A percentile compares a stretch with the other conserved stretches of the same genome.
Evolutionary conservation across 2,329 filamentous ascomycete genomes (phyloP).

Genomic region (Aspergillus fructus): DNA sequence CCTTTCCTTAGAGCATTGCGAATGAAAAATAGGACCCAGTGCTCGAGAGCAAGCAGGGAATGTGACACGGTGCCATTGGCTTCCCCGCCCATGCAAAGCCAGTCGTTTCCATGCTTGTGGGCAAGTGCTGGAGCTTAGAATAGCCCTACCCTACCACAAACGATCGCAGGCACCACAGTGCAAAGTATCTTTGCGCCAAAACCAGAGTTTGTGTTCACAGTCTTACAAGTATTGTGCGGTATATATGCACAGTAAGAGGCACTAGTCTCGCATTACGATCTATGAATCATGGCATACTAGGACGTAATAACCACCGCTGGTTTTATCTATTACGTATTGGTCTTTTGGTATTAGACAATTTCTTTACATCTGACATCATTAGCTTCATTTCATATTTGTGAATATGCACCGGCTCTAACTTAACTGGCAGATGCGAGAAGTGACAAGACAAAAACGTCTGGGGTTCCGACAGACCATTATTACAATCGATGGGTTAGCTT

Average conservation of each 20-base stretch:
- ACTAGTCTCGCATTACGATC: background rate
- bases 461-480: background rate
- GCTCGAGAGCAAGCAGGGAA: background rate
- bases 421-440: background rate
- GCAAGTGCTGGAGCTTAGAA: background rate
- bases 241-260: background rate
- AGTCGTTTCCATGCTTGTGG: background rate
- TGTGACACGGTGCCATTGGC: background rate
- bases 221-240: background rate
- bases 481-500: background rate
- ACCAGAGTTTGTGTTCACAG: background rate
- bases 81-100: background rate
- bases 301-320: background rate
- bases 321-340: background rate
- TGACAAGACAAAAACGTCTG: background rate
- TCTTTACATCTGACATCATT: background rate
- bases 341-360: background rate
- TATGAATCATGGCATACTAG: background rate
- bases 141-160: slow-evolving; percentile 1
- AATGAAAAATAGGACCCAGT: background rate
- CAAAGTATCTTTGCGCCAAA: background rate
- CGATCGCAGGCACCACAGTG: background rate
- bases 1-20: background rate
- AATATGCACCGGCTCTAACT: background rate
- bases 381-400: background rate